Percentiles rank a stretch among this genome's conserved stretches.
These are phyloP conservation scores for Sporisorium graminicola DNA, from an alignment of 1,284 basidiomycete genomes.

Conservation along the genomic window DNA sequence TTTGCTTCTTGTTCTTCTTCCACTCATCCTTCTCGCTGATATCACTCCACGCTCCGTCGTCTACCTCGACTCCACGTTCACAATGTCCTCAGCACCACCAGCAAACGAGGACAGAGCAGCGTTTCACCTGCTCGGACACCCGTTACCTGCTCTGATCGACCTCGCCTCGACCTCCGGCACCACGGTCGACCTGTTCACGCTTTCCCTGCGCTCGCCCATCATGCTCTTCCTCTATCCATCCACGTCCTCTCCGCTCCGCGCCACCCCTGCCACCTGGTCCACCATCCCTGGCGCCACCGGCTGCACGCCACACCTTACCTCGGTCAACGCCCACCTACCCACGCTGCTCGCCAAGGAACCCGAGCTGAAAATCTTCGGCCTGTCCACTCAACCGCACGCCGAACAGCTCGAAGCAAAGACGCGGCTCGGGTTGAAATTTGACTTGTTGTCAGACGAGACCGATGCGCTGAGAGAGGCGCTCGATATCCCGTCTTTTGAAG, in stretches of 20 bases:
- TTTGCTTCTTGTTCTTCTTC: not conserved
- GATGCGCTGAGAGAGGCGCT: slow-evolving; percentile 30
- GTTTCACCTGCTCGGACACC: slow-evolving; percentile 64
- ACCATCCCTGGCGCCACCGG: slow-evolving; percentile 37
- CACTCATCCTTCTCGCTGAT: not conserved
- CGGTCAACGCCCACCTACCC: slow-evolving; percentile 28
- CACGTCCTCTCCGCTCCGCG: slow-evolving; percentile 15
- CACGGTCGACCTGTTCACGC: slow-evolving; percentile 62
- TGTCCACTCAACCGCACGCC: slow-evolving; percentile 43
- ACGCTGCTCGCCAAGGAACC: slow-evolving; percentile 39
- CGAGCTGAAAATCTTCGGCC: slow-evolving; percentile 54
- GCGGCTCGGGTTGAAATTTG: slow-evolving; percentile 29
- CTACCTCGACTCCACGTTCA: not conserved
- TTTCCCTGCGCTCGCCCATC: slow-evolving; percentile 56
- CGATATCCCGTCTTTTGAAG: slow-evolving; percentile 51
- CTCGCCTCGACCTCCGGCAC: slow-evolving; percentile 49
- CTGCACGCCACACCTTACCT: slow-evolving; percentile 46
- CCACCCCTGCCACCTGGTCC: slow-evolving; percentile 32
- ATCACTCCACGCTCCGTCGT: not conserved
- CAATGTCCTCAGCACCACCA: not conserved
- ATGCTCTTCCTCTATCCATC: slow-evolving; percentile 59
- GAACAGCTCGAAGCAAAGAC: slow-evolving; percentile 40
- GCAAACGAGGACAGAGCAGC: slow-evolving; percentile 44
- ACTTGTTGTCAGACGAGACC: slow-evolving; percentile 46
- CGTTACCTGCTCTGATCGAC: slow-evolving; percentile 58